Base-by-base conservation (phyloP, 805 yeast species). In the Blastobotrys chiropterorum region DNA sequence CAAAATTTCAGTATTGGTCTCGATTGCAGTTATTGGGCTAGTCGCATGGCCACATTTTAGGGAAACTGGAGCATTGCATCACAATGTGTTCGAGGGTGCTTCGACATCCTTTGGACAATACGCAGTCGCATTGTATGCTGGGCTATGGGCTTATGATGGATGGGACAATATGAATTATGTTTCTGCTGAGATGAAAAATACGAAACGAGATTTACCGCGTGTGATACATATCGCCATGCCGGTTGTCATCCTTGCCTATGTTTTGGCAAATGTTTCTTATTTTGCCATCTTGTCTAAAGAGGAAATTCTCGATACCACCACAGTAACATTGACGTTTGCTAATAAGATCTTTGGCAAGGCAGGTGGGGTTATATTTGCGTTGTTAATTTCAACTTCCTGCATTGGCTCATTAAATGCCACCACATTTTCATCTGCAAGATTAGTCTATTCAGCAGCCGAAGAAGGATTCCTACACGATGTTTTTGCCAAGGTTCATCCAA, bases 221-320 rank as follows among this genome's bases (percentile, higher is more conserved):
- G 71, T 70, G 15, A 66, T 72, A n/a, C 67, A 64, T 46, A 57
- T 62, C 11, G 68, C 74, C 16, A 71, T 72, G 74, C 72, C 73
- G 0, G 51, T 62, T 1, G 76, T 72, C 7, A 67, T 69, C 19
- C 15, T 59, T 5, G 63, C 67, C 21, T 72, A 72, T 55, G 30
- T 69, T 17, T 51, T 64, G 16, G 69, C 71, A 14, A 72, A 71
- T 51, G 20, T 64, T 14, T 65, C 72, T 3, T 72, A 72, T 57
- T 71, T 81, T 64, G 90, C 89, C 2, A 92, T 88, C 46, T 87
- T 90, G 41, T 86, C 90, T 52, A 76, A 77, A 55, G 84, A 81
- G 3, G 81, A 75, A 43, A 56, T 71, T 11, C 59, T 62, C 19
- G 47, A 55, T 2, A 59, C 72, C 2, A 60, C 67, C 13, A 67